Evolutionary conservation across 1,284 basidiomycete genomes (phyloP).

Genomic region (Moesziomyces antarcticus): DNA sequence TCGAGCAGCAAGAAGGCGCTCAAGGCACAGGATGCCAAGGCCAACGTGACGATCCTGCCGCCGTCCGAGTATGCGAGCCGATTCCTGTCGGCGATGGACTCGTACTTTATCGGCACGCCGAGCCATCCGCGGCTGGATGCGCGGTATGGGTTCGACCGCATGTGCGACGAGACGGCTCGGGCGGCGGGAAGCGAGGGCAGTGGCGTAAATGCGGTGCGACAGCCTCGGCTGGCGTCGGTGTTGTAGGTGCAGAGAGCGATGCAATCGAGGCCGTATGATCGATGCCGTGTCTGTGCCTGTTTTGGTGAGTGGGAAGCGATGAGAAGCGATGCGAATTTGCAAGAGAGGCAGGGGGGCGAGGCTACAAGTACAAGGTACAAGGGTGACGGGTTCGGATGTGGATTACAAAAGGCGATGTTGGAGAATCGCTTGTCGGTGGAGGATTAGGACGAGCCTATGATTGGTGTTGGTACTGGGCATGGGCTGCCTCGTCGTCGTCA

Average conservation of each 20-base stretch:
- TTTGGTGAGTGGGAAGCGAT: neutral
- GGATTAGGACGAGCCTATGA: constrained; percentile 1
- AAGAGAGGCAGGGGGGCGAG: neutral
- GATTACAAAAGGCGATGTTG: neutral
- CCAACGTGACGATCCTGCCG: constrained; percentile 60
- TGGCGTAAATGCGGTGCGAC: constrained; percentile 1
- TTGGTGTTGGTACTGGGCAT: too few species aligned
- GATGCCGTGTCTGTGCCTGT: too few species aligned
- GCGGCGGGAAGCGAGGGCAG: neutral
- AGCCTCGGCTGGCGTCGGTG: constrained; percentile 28
- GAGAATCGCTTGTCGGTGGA: constrained; percentile 2
- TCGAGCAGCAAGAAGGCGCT: constrained; percentile 59
- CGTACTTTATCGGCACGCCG: constrained; percentile 55
- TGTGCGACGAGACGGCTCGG: constrained; percentile 20
- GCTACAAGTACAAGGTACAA: neutral
- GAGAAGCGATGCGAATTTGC: too few species aligned
- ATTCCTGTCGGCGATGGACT: constrained; percentile 50
- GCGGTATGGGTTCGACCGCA: constrained; percentile 37
- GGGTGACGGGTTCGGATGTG: neutral
- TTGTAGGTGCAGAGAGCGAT: constrained; percentile 8
- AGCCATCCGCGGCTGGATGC: constrained; percentile 38
- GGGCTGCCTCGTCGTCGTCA: neutral
- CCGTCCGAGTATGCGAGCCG: constrained; percentile 58
- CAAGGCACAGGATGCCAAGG: constrained; percentile 52
- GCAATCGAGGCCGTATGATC: too few species aligned